Evolutionary conservation across 768 basidiomycete genomes (phyloP).

Genomic region (button mushroom (Agaricus bisporus)): DNA sequence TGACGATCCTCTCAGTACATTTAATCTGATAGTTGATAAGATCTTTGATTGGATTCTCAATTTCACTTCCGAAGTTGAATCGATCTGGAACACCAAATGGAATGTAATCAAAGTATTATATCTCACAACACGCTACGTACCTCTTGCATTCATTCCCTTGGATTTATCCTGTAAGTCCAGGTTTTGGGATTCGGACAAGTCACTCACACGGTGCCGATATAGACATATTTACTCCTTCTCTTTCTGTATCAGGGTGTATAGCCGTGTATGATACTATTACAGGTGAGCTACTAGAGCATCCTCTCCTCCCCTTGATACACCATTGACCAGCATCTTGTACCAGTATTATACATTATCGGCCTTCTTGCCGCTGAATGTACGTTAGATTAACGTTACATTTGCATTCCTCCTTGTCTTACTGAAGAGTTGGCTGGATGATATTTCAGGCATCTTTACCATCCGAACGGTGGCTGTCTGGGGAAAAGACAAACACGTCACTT

Average conservation of each 20-base stretch:
- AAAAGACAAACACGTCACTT: background rate
- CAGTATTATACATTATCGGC: background rate
- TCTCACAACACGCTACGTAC: background rate
- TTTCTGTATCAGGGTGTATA: background rate
- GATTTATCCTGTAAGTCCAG: background rate
- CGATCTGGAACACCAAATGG: background rate
- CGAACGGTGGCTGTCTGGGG: constrained; percentile 6
- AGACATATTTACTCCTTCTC: background rate
- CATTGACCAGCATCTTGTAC: background rate
- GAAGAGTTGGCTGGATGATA: background rate
- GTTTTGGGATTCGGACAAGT: background rate
- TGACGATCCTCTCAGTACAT: background rate
- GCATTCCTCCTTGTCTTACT: background rate
- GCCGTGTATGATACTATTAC: background rate
- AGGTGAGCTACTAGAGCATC: background rate
- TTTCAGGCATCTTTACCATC: constrained; percentile 1
- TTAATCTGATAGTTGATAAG: background rate
- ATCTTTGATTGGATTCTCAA: background rate
- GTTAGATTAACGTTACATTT: background rate
- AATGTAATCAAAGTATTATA: background rate
- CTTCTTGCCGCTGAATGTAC: background rate
- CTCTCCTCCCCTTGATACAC: background rate
- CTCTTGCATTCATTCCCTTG: background rate
- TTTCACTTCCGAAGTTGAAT: background rate
- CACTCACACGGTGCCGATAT: background rate